phyloP scores from a whole-genome alignment of 495 filamentous ascomycete genomes.

The Platismatia glauca region DNA sequence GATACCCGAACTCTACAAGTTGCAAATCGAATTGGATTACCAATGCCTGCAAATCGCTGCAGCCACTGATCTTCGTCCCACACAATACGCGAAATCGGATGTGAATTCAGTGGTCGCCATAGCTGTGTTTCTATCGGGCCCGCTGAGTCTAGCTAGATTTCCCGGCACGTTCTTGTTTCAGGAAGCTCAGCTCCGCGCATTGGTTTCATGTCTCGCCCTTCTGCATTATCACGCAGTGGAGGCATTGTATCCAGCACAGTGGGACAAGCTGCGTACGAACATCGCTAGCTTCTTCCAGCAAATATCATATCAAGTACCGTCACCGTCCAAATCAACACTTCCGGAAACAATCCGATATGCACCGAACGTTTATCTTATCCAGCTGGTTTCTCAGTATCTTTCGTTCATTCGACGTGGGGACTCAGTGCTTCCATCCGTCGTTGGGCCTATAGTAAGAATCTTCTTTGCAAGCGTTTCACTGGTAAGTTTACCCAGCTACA shows the following conservation, averaged over 20 bases:
- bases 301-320: neutral
- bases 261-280: no score
- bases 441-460: constrained; percentile 3
- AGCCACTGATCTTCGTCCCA: neutral
- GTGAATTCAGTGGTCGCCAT: neutral
- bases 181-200: constrained; percentile 11
- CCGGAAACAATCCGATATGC: neutral
- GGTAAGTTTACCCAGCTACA: constrained; percentile 11
- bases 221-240: constrained; percentile 9
- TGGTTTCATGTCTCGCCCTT: constrained; percentile 14
- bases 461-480: constrained; percentile 13
- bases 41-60: constrained; percentile 9
- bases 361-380: neutral
- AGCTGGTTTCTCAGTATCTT: constrained; percentile 17
- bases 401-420: constrained; percentile 12
- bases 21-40: no score
- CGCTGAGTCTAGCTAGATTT: constrained; percentile 1
- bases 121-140: constrained; percentile 5
- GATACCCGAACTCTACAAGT: no score
- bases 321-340: neutral
- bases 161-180: neutral
- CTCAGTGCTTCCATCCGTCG: neutral
- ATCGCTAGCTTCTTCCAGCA: no score
- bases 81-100: neutral
- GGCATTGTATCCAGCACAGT: neutral